phyloP scores from a whole-genome alignment of 1,139 yeast genomes.

The Yamadazyma triangularis region DNA sequence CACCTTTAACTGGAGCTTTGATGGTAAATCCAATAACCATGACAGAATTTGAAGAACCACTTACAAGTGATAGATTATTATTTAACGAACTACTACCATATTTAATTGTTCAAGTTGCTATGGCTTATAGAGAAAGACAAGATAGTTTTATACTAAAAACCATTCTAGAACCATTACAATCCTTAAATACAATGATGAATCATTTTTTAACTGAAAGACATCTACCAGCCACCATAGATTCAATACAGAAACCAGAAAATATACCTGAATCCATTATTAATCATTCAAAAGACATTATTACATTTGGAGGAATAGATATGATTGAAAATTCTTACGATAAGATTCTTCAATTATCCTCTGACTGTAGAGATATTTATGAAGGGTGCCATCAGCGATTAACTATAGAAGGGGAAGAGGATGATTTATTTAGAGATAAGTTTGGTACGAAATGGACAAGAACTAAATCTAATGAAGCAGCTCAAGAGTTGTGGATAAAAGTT shows the following conservation, averaged over 20 bases:
- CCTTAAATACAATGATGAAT: conserved; percentile 45
- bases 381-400: conserved; percentile 46
- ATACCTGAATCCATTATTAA: conserved; percentile 55
- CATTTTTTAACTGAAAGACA: conserved; percentile 39
- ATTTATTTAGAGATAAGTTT: conserved; percentile 46
- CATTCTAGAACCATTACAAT: conserved; percentile 48
- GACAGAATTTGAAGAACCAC: conserved; percentile 18
- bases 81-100: conserved; percentile 65
- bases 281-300: conserved; percentile 52
- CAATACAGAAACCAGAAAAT: conserved; percentile 58
- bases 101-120: conserved; percentile 60
- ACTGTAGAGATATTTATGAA: conserved; percentile 31
- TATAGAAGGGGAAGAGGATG: conserved; percentile 56
- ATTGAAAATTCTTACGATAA: conserved; percentile 44
- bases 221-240: conserved; percentile 62
- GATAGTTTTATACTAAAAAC: conserved; percentile 50
- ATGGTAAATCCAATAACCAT: conserved; percentile 53
- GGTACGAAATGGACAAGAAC: conserved; percentile 51
- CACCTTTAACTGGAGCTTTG: conserved; percentile 44
- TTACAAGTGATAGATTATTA: conserved; percentile 21
- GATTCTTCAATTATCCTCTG: conserved; percentile 37
- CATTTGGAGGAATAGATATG: conserved; percentile 48
- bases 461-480: conserved; percentile 34
- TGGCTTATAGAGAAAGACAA: conserved; percentile 66
- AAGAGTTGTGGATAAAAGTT: conserved; percentile 33